Percentiles rank a stretch among this genome's conserved stretches.
These are phyloP conservation scores for Geranium brycei DNA, from an alignment of 345 rosid genomes.

Conservation along the genomic window DNA sequence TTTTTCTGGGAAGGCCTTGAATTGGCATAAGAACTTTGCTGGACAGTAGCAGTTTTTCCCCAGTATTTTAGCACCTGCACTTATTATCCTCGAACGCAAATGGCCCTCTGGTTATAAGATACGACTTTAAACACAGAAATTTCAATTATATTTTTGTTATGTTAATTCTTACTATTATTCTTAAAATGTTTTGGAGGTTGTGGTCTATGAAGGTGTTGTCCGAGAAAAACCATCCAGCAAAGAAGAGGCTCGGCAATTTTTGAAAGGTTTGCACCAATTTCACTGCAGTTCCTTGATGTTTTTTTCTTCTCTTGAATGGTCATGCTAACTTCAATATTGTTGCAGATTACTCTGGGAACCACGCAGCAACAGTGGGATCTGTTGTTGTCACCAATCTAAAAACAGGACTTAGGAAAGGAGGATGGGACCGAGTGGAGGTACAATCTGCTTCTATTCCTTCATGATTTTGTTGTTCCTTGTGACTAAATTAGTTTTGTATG, in stretches of 20 bases:
- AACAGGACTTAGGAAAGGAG: conserved; percentile 59
- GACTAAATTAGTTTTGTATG: too few relatives aligned
- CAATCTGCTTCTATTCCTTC: too few relatives aligned
- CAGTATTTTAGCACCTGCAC: not conserved
- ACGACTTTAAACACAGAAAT: conserved; percentile 4
- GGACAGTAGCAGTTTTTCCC: too few relatives aligned
- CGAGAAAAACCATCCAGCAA: conserved; percentile 73
- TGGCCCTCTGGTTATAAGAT: conserved; percentile 20
- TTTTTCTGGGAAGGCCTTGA: too few relatives aligned
- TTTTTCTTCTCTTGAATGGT: conserved; percentile 5
- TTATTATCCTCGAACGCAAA: conserved; percentile 28
- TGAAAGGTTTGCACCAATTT: conserved; percentile 38
- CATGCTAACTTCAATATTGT: not conserved
- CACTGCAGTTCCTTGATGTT: not conserved
- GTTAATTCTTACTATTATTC: conserved; percentile 22
- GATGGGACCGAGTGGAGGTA: conserved; percentile 80
- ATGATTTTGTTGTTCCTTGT: too few relatives aligned
- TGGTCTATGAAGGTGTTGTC: conserved; percentile 59
- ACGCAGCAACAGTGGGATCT: conserved; percentile 69
- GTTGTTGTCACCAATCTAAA: conserved; percentile 69
- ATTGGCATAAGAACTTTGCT: not conserved
- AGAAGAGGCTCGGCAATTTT: conserved; percentile 63
- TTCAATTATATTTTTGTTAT: conserved; percentile 3
- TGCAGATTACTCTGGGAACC: conserved; percentile 65
- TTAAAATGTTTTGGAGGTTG: conserved; percentile 51